Percentiles rank a stretch among this genome's conserved stretches.
Conservation (phyloP, 768 basidiomycete species). For the Suillus plorans region DNA sequence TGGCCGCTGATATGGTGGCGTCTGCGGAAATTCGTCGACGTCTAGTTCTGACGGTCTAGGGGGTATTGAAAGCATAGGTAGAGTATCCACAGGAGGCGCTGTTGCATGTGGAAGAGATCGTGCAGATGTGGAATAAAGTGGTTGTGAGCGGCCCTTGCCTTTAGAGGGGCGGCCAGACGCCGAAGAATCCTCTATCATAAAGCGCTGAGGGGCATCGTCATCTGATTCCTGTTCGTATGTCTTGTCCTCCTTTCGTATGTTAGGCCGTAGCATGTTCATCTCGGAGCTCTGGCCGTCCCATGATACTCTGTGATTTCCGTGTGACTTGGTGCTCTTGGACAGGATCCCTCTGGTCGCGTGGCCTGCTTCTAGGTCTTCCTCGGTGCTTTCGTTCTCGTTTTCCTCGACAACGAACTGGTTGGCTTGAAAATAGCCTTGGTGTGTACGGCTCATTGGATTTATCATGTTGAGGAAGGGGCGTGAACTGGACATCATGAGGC, state of each 20-base stretch:
- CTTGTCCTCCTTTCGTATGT: conserved; percentile 67
- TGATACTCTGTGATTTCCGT: conserved; percentile 52
- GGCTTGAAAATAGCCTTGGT: conserved; percentile 76
- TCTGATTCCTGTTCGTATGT: conserved; percentile 66
- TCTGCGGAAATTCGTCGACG: conserved; percentile 31
- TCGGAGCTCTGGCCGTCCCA: conserved; percentile 60
- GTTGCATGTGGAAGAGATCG: conserved; percentile 39
- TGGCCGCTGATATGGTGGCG: conserved; percentile 20
- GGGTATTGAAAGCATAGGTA: conserved; percentile 48
- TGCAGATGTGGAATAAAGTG: conserved; percentile 50
- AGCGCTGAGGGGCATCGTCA: conserved; percentile 83
- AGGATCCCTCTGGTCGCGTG: conserved; percentile 31
- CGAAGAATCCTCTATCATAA: conserved; percentile 74
- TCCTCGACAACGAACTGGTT: conserved; percentile 72
- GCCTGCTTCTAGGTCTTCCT: conserved; percentile 66
- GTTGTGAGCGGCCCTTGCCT: conserved; percentile 44
- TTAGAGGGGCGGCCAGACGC: conserved; percentile 30
- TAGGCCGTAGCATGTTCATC: conserved; percentile 62
- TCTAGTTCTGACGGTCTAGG: conserved; percentile 67
- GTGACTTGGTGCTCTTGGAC: conserved; percentile 33
- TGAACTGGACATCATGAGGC: conserved; percentile 49
- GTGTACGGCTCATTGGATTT: conserved; percentile 72
- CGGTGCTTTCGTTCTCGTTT: conserved; percentile 53
- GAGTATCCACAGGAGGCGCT: conserved; percentile 35
- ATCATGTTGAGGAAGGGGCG: conserved; percentile 81